phyloP scores from a whole-genome alignment of 345 rosid species.

The Erucastrum elatum region DNA sequence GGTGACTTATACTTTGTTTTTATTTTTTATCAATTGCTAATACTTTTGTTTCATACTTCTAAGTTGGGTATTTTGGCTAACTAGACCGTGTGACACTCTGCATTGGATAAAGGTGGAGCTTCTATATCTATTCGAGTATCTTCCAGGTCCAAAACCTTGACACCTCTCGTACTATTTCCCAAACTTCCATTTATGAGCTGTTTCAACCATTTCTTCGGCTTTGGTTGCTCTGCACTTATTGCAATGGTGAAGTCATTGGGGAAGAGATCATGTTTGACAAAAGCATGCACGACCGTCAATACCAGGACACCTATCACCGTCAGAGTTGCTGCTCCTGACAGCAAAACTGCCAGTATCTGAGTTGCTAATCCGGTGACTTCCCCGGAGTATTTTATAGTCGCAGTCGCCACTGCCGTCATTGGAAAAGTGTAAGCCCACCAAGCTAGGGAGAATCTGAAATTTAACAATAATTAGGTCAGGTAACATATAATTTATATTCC shows the following conservation, averaged over 20 bases:
- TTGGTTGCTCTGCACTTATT: slow-evolving; percentile 57
- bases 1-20: neutral
- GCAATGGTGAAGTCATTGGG: slow-evolving; percentile 76
- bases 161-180: slow-evolving; percentile 51
- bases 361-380: slow-evolving; percentile 51
- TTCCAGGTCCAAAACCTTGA: slow-evolving; percentile 40
- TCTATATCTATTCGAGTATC: slow-evolving; percentile 46
- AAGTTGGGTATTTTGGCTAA: neutral
- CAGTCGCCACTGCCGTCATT: slow-evolving; percentile 67
- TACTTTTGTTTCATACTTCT: neutral
- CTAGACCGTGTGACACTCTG: slow-evolving; percentile 3
- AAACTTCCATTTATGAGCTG: slow-evolving; percentile 48
- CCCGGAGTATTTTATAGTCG: slow-evolving; percentile 60
- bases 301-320: slow-evolving; percentile 54
- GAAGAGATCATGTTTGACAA: slow-evolving; percentile 53
- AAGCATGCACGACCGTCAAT: slow-evolving; percentile 54
- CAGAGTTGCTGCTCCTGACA: slow-evolving; percentile 52
- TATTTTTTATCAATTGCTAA: neutral
- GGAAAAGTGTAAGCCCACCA: slow-evolving; percentile 99
- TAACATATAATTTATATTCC: neutral
- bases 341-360: slow-evolving; percentile 42
- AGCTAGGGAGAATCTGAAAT: slow-evolving; percentile 70
- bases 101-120: slow-evolving; percentile 30
- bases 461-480: slow-evolving; percentile 1
- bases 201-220: slow-evolving; percentile 54